phyloP scores from a whole-genome alignment of 768 basidiomycete genomes.

The Amanita pallidorosea region DNA sequence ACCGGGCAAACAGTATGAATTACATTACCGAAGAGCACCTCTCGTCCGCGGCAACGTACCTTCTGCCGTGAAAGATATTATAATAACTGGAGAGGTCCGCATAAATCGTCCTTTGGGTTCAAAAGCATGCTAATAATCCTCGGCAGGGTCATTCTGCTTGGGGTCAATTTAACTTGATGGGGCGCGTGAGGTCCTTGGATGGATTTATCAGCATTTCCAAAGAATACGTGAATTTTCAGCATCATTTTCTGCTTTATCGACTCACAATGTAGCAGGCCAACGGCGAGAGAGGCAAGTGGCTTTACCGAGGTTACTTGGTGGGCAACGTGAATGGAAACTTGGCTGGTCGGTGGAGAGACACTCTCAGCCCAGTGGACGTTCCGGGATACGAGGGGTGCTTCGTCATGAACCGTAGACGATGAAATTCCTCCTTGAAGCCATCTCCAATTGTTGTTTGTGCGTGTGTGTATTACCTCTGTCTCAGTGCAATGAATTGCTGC shows the following conservation, averaged over 20 bases:
- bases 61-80: conserved; percentile 39
- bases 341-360: conserved; percentile 84
- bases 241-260: conserved; percentile 1
- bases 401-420: conserved; percentile 53
- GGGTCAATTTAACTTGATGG: conserved; percentile 77
- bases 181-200: conserved; percentile 72
- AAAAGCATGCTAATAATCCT: conserved; percentile 6
- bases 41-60: conserved; percentile 4
- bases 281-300: conserved; percentile 70
- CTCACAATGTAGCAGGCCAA: conserved; percentile 32
- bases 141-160: conserved; percentile 80
- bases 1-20: conserved; percentile 21
- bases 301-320: conserved; percentile 77
- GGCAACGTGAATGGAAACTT: conserved; percentile 60
- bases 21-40: conserved; percentile 21
- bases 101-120: background rate
- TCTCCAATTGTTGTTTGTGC: background rate
- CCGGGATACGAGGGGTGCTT: conserved; percentile 85
- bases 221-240: conserved; percentile 53
- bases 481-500: background rate
- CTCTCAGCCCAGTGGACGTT: conserved; percentile 48
- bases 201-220: conserved; percentile 77
- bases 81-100: conserved; percentile 65
- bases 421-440: background rate
- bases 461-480: background rate